Base-by-base conservation (phyloP, 179 eudicot genomes). In the Silene vulgaris region DNA sequence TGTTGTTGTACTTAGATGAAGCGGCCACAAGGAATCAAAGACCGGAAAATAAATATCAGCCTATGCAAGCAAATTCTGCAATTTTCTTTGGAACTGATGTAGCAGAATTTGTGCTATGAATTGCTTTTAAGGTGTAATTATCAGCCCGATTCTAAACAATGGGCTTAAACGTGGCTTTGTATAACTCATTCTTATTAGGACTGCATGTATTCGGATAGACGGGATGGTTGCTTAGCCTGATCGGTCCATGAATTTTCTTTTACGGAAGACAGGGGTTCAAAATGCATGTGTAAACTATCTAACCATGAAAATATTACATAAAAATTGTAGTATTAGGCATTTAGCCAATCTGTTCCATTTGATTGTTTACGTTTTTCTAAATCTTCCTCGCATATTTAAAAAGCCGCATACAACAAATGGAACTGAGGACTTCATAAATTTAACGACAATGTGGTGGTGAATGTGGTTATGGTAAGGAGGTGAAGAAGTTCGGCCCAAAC, bases 51-150 rank as follows among this genome's bases (percentile, higher is more conserved):
- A 56, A 56, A 29, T 19, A 67, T 28, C 37, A 8, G 57, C 50
- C 26, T 17, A 20, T 11, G 56, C 72, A 65, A 73, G 56, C 72
- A 65, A 73, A 72, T 56, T 65, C 73, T 73, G 80, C 67, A 66
- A 16, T 73, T 65, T 65, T 73, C 67, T 30, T 32, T 64, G 54
- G 5, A 14, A 30, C 5, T 71, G 5, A 29, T n/a, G 63, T 40
- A 14, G 71, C 71, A 72, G 71, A 63, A n/a, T 48, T 77, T 72
- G 72, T 4, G 43, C 72, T 40, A 19, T 45, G 21, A 66, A 69
- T 56, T 56, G 19, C 32, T 70, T 26, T 70, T 1, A 21, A 50
- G 61, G 17, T 71, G 74, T 71, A 71, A 71, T 71, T 71, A 14
- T 26, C 23, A 30, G 20, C 40, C 32, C 4, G 28, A 14, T 14